Conservation (phyloP, 768 basidiomycete species). For the Cubamyces sp. region DNA sequence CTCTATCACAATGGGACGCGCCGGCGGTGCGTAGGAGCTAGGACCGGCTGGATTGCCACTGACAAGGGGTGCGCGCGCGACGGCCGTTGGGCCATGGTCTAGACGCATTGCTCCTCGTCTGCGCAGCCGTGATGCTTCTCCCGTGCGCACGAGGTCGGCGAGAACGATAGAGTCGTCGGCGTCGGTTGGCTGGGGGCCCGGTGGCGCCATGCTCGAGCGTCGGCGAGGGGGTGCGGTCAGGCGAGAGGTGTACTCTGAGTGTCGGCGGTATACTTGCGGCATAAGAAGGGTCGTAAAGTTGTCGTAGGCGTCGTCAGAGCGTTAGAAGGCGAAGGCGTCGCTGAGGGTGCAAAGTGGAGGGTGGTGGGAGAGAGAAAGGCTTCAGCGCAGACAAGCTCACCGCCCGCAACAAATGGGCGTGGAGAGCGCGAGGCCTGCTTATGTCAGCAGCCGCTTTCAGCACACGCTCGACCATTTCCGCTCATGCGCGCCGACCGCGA, state of each 20-base stretch:
- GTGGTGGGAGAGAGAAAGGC: constrained; percentile 10
- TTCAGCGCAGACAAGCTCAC: constrained; percentile 7
- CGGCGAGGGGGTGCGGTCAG: constrained; percentile 29
- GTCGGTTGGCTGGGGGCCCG: constrained; percentile 43
- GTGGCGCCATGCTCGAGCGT: constrained; percentile 26
- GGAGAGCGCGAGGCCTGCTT: constrained; percentile 25
- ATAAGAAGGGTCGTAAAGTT: constrained; percentile 20
- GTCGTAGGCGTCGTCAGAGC: constrained; percentile 12
- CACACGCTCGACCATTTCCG: constrained; percentile 7
- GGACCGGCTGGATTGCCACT: constrained; percentile 8
- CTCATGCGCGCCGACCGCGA: not conserved
- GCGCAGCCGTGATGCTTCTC: constrained; percentile 74
- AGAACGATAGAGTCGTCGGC: constrained; percentile 72
- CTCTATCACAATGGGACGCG: constrained; percentile 23
- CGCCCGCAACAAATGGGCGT: constrained; percentile 21
- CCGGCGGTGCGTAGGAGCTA: constrained; percentile 13
- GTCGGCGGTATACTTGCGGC: constrained; percentile 37
- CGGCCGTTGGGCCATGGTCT: constrained; percentile 42
- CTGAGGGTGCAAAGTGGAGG: not conserved
- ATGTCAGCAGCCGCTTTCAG: constrained; percentile 17
- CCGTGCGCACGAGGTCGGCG: constrained; percentile 73
- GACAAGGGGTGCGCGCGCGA: constrained; percentile 27
- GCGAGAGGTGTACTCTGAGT: constrained; percentile 28
- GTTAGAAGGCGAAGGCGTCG: not conserved
- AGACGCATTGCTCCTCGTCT: constrained; percentile 73